phyloP scores from a whole-genome alignment of 345 rosid species.

The Durio zibethinus region DNA sequence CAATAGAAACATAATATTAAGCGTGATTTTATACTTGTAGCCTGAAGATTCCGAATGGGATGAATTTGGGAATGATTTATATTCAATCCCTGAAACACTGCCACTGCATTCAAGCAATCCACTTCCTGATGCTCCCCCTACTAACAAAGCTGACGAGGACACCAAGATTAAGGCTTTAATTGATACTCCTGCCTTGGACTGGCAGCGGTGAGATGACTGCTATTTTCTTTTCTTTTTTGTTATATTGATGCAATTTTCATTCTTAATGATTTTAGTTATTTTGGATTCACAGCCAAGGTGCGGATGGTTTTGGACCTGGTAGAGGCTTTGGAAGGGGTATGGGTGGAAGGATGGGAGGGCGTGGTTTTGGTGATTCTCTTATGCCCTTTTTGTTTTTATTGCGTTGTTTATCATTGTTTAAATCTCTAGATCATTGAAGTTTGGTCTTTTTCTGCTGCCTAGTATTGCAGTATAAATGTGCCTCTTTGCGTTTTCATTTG shows the following conservation, averaged over 20 bases:
- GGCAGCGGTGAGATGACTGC: conserved; percentile 79
- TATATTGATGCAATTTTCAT: not conserved
- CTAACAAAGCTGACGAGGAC: conserved; percentile 85
- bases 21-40: conserved; percentile 33
- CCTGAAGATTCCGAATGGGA: conserved; percentile 84
- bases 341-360: conserved; percentile 89
- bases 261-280: not conserved
- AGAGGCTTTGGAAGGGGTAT: conserved; percentile 94
- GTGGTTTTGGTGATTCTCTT: conserved; percentile 82
- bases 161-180: conserved; percentile 87
- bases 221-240: conserved; percentile 8
- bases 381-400: conserved; percentile 2
- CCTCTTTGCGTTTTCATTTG: conserved; percentile 1
- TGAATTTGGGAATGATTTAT: conserved; percentile 95
- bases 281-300: conserved; percentile 63
- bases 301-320: conserved; percentile 81
- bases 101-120: conserved; percentile 51
- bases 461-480: not conserved
- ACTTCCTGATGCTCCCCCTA: conserved; percentile 49
- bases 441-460: not conserved
- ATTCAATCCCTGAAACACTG: conserved; percentile 71
- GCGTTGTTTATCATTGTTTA: not conserved
- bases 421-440: not conserved
- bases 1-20: not conserved
- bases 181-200: conserved; percentile 93